phyloP scores from a whole-genome alignment of 2,329 filamentous ascomycete genomes.

The Zymoseptoria tritici region DNA sequence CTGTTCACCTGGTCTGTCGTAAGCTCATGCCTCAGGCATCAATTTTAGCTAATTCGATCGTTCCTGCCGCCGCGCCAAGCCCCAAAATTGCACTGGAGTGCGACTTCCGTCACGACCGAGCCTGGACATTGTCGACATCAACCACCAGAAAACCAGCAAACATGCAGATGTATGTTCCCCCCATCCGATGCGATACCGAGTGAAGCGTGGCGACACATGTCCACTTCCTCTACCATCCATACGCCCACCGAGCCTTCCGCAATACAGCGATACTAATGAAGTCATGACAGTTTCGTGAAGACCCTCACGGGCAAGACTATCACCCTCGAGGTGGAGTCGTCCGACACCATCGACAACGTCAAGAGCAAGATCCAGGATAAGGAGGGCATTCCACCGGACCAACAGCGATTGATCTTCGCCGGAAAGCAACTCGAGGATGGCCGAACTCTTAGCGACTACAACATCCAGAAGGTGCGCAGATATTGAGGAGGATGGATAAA shows the following conservation, averaged over 20 bases:
- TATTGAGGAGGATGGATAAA: not conserved
- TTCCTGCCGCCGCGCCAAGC: no score
- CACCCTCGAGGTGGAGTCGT: constrained; percentile 98
- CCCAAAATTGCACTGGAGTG: no score
- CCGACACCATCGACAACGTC: constrained; percentile 99
- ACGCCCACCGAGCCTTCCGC: not conserved
- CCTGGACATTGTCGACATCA: no score
- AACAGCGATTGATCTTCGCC: constrained; percentile 97
- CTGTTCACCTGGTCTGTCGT: no score
- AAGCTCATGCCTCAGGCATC: not conserved
- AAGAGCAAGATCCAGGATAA: constrained; percentile 99
- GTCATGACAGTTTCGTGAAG: constrained; percentile 82
- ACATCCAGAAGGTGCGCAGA: constrained; percentile 87
- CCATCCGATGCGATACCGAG: not conserved
- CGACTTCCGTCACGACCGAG: no score
- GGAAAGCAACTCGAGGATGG: constrained; percentile 99
- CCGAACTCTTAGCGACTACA: constrained; percentile 94
- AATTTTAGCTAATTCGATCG: not conserved
- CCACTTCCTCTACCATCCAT: not conserved
- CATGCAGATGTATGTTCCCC: not conserved
- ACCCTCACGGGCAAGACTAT: constrained; percentile 99
- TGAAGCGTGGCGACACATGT: not conserved
- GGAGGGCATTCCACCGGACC: constrained; percentile 96
- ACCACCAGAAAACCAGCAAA: not conserved
- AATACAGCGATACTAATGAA: not conserved